Conservation (phyloP, 495 filamentous ascomycete species). For the Talaromyces borbonicus region DNA sequence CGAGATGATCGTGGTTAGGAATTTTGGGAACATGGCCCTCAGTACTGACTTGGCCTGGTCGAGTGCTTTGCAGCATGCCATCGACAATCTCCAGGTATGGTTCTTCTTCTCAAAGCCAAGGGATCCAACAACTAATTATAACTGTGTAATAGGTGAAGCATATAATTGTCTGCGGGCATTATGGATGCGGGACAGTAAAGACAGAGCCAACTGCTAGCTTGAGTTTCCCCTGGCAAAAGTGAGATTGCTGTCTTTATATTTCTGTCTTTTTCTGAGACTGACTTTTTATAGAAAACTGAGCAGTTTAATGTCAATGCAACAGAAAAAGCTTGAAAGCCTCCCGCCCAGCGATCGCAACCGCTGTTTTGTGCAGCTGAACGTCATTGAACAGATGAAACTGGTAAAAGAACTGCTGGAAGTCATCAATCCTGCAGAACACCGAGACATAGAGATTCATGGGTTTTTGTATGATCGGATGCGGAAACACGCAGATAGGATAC, state of each 20-base stretch:
- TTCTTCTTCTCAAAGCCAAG: background rate
- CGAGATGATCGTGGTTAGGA: slow-evolving; percentile 31
- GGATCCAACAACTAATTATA: slow-evolving; percentile 1
- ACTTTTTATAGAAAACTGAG: slow-evolving; percentile 10
- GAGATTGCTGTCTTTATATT: background rate
- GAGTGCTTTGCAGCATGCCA: slow-evolving; percentile 25
- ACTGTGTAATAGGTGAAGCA: slow-evolving; percentile 25
- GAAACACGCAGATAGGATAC: background rate
- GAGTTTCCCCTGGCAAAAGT: slow-evolving; percentile 16
- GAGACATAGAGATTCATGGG: slow-evolving; percentile 13
- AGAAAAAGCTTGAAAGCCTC: slow-evolving; percentile 11
- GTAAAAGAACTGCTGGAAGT: slow-evolving; percentile 13
- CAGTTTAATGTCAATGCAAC: slow-evolving; percentile 9
- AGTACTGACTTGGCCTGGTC: slow-evolving; percentile 24
- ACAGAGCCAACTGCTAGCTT: slow-evolving; percentile 14
- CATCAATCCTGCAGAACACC: slow-evolving; percentile 8
- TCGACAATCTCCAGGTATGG: slow-evolving; percentile 23
- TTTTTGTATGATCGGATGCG: slow-evolving; percentile 13
- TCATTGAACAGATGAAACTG: slow-evolving; percentile 14
- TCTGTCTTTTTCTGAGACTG: slow-evolving; percentile 2
- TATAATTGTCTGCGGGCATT: slow-evolving; percentile 35
- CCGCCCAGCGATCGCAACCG: slow-evolving; percentile 10
- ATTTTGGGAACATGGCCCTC: slow-evolving; percentile 29
- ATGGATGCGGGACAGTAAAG: slow-evolving; percentile 30
- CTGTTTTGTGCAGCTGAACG: slow-evolving; percentile 16